Conservation (phyloP, 2,329 filamentous ascomycete species). For the Neonectria faginata region DNA sequence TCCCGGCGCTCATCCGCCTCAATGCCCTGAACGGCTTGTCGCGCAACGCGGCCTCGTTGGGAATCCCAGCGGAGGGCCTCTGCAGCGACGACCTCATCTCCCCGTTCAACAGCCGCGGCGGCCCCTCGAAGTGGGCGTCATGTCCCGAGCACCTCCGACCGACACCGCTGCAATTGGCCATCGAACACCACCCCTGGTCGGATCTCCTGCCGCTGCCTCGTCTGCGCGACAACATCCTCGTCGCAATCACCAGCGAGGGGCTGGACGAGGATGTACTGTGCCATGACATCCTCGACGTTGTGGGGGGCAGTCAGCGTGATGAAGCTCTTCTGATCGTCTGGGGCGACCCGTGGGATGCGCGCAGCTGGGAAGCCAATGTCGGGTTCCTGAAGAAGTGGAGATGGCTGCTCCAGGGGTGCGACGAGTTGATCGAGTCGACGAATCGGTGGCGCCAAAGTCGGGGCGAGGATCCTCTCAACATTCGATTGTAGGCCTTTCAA, state of each 20-base stretch:
- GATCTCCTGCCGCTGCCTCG: slow-evolving; percentile 38
- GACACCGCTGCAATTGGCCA: slow-evolving; percentile 31
- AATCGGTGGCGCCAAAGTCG: slow-evolving; percentile 51
- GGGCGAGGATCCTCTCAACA: slow-evolving; percentile 33
- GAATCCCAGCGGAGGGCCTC: slow-evolving; percentile 32
- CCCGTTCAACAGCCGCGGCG: slow-evolving; percentile 33
- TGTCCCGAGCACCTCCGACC: slow-evolving; percentile 32
- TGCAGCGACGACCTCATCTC: slow-evolving; percentile 39
- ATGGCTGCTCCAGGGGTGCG: slow-evolving; percentile 52
- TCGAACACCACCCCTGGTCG: slow-evolving; percentile 42
- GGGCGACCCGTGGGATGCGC: slow-evolving; percentile 59
- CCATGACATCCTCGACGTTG: slow-evolving; percentile 31
- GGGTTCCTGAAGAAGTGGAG: slow-evolving; percentile 60
- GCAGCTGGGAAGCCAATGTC: slow-evolving; percentile 61
- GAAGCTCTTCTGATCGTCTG: slow-evolving; percentile 57
- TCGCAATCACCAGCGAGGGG: slow-evolving; percentile 17
- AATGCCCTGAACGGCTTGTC: slow-evolving; percentile 40
- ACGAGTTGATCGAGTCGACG: slow-evolving; percentile 52
- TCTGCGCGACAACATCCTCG: slow-evolving; percentile 39
- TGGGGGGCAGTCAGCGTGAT: slow-evolving; percentile 13
- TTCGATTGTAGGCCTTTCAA: slow-evolving; percentile 17
- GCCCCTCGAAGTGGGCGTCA: neutral
- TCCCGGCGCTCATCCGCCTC: slow-evolving; percentile 40
- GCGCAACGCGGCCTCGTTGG: slow-evolving; percentile 31
- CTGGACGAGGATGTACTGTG: slow-evolving; percentile 42